These are phyloP conservation scores for Prosopis cineraria DNA, from an alignment of 306 rosid genomes.

Conservation along the genomic window DNA sequence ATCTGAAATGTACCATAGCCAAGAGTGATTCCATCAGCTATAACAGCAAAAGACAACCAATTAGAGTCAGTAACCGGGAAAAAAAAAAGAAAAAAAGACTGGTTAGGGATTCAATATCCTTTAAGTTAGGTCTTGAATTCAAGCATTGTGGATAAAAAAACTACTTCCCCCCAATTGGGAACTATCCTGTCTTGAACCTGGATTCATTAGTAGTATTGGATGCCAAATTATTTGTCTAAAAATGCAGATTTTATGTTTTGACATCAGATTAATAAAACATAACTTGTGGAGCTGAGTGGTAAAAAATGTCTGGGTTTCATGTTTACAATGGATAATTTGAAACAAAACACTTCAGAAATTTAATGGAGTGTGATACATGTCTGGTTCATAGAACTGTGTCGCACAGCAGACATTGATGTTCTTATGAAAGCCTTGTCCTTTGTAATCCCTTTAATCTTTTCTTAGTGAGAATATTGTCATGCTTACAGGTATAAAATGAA, in stretches of 20 bases:
- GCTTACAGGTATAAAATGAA: not conserved
- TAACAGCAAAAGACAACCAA: not conserved
- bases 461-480: not conserved
- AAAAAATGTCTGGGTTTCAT: not conserved
- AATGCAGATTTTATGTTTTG: not conserved
- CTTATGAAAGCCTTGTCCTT: not conserved
- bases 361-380: not conserved
- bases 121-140: not conserved
- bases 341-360: not conserved
- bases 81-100: not conserved
- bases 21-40: not conserved
- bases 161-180: not conserved
- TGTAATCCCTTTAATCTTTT: no score
- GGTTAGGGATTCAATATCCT: not conserved
- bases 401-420: no score
- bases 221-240: not conserved
- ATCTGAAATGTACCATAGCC: slow-evolving; percentile 49
- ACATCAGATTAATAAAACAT: not conserved
- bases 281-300: not conserved
- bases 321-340: not conserved
- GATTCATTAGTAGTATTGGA: not conserved
- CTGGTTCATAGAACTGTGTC: no score
- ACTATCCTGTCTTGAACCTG: not conserved
- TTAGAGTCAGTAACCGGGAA: not conserved
- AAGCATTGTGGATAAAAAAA: not conserved